phyloP scores from a whole-genome alignment of 306 rosid species.

The Lotus japonicus region DNA sequence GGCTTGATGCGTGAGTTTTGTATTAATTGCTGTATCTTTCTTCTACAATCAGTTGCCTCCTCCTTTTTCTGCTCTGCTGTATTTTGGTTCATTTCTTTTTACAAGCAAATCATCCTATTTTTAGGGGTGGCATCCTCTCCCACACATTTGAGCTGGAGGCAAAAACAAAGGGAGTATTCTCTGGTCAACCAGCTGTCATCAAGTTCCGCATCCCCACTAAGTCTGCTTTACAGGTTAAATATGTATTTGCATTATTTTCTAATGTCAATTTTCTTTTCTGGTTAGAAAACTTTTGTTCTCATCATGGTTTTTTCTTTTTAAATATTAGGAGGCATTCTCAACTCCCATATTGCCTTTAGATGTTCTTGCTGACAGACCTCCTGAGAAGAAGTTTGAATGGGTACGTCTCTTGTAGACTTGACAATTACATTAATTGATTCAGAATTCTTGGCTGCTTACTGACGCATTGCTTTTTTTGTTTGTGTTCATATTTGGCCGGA shows the following conservation, averaged over 20 bases:
- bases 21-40: not conserved
- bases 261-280: not conserved
- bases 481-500: conserved; percentile 32
- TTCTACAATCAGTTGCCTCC: conserved; percentile 2
- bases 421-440: conserved; percentile 8
- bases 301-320: not conserved
- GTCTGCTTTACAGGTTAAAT: conserved; percentile 72
- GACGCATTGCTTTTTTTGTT: conserved; percentile 29
- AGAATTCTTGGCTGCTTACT: conserved; percentile 26
- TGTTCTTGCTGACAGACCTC: conserved; percentile 82
- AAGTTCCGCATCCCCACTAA: conserved; percentile 89
- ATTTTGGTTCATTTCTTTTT: not conserved
- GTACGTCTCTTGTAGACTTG: conserved; percentile 37
- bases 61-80: not conserved
- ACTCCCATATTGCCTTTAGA: conserved; percentile 88
- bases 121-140: conserved; percentile 69
- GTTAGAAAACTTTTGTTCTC: conserved; percentile 1
- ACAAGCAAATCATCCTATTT: not conserved
- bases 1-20: conserved; percentile 85
- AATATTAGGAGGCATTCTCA: conserved; percentile 61
- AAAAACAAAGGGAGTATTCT: conserved; percentile 55
- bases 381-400: conserved; percentile 85
- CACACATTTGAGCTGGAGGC: conserved; percentile 93
- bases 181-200: conserved; percentile 72
- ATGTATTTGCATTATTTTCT: not conserved